Conservation (phyloP, 345 rosid species). For the Melastoma malabathricum region DNA sequence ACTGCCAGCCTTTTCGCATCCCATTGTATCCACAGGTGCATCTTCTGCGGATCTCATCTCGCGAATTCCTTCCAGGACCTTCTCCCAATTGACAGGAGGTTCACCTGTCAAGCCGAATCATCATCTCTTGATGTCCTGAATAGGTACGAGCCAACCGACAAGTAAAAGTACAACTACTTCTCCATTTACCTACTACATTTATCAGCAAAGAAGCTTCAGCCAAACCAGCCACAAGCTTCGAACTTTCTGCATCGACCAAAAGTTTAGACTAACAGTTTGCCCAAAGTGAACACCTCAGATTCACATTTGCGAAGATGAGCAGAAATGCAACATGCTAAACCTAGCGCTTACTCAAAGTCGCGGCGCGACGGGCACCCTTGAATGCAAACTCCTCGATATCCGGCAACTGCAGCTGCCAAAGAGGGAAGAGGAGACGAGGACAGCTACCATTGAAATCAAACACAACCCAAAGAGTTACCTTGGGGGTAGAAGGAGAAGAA, state of each 20-base stretch:
- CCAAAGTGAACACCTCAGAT: not conserved
- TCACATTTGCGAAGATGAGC: too few relatives aligned
- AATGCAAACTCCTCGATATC: constrained; percentile 72
- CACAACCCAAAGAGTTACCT: too few relatives aligned
- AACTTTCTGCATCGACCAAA: too few relatives aligned
- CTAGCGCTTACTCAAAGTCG: constrained; percentile 21
- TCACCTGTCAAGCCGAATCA: constrained; percentile 15
- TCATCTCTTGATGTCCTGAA: not conserved
- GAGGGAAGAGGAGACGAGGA: not conserved
- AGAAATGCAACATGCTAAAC: not conserved
- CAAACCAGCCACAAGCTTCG: too few relatives aligned
- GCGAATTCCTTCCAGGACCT: constrained; percentile 48
- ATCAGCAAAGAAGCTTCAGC: too few relatives aligned
- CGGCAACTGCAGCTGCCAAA: constrained; percentile 29
- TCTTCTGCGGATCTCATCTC: constrained; percentile 53
- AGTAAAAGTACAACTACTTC: too few relatives aligned
- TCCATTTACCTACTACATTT: too few relatives aligned
- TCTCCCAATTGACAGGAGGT: constrained; percentile 50
- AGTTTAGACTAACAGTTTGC: too few relatives aligned
- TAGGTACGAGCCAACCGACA: not conserved
- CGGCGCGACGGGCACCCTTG: constrained; percentile 25
- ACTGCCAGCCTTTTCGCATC: constrained; percentile 66
- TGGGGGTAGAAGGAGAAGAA: too few relatives aligned
- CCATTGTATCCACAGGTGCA: constrained; percentile 73
- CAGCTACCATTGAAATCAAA: too few relatives aligned